Conservation (phyloP, 2,329 filamentous ascomycete genomes). For the Helminthosporium solani region DNA sequence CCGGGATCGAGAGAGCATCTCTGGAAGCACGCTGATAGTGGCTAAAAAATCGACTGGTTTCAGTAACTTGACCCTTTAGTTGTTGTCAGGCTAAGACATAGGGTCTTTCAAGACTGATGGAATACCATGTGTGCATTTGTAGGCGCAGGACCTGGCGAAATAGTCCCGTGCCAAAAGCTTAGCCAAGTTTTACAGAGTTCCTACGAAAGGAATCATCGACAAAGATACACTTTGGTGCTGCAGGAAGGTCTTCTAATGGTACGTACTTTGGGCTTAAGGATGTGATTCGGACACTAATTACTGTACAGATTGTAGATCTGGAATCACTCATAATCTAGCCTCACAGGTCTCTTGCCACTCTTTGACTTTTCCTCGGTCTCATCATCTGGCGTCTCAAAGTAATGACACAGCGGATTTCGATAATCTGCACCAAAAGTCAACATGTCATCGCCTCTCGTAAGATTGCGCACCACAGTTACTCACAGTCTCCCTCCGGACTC, state of each 20-base stretch:
- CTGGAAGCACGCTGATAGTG: neutral
- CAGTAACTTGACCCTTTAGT: slow-evolving; percentile 8
- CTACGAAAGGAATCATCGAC: no score
- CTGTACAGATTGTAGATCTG: neutral
- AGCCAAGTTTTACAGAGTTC: no score
- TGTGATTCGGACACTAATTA: neutral
- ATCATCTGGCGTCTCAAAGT: slow-evolving; percentile 16
- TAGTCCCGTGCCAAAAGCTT: no score
- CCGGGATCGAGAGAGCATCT: slow-evolving; percentile 4
- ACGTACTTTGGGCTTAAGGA: no score
- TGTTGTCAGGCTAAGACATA: slow-evolving; percentile 7
- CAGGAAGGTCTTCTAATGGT: no score
- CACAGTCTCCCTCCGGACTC: slow-evolving; percentile 23
- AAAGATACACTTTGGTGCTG: no score
- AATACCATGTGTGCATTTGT: no score
- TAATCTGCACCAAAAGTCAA: slow-evolving; percentile 14
- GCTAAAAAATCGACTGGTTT: neutral
- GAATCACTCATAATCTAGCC: neutral
- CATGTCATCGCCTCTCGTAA: neutral
- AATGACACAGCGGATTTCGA: slow-evolving; percentile 22
- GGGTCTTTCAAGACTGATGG: no score
- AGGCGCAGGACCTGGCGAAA: no score
- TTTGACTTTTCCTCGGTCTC: neutral
- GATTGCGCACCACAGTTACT: slow-evolving; percentile 2
- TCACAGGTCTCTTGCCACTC: neutral